Conservation (phyloP, 768 basidiomycete genomes). For the Chalciporus pseudorubinellus region DNA sequence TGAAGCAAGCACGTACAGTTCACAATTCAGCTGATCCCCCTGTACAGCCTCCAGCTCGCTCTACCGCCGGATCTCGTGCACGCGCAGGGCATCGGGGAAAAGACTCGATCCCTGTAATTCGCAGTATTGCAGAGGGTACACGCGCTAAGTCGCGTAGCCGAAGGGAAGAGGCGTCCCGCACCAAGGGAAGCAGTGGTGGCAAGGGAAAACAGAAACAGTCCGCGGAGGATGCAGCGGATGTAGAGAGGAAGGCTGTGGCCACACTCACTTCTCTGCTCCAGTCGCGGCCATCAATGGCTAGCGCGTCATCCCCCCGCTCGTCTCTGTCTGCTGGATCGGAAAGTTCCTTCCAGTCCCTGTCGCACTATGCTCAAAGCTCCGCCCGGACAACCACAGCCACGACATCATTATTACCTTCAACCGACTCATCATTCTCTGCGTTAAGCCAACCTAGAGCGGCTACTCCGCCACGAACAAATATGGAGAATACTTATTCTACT, state of each 20-base stretch:
- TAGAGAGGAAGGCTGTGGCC: slow-evolving; percentile 82
- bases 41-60: slow-evolving; percentile 45
- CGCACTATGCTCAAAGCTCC: slow-evolving; percentile 68
- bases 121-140: slow-evolving; percentile 46
- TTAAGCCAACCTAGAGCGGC: slow-evolving; percentile 24
- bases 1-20: slow-evolving; percentile 76
- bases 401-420: slow-evolving; percentile 38
- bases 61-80: slow-evolving; percentile 31
- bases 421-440: slow-evolving; percentile 38
- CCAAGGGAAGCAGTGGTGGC: slow-evolving; percentile 38
- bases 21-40: slow-evolving; percentile 73
- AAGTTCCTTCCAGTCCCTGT: slow-evolving; percentile 58
- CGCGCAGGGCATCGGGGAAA: slow-evolving; percentile 20
- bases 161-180: slow-evolving; percentile 37
- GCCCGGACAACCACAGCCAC: slow-evolving; percentile 48
- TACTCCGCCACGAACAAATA: slow-evolving; percentile 35
- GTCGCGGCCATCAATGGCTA: slow-evolving; percentile 59
- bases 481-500: slow-evolving; percentile 42
- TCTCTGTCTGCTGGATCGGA: slow-evolving; percentile 70
- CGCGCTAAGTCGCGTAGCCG: slow-evolving; percentile 45
- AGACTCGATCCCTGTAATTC: slow-evolving; percentile 21
- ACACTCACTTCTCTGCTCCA: slow-evolving; percentile 73
- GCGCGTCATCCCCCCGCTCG: slow-evolving; percentile 67
- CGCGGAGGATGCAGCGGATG: slow-evolving; percentile 39
- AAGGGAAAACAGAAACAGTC: slow-evolving; percentile 51